These are phyloP conservation scores for Agaricus blazei DNA, from an alignment of 768 basidiomycete genomes.

Conservation along the genomic window DNA sequence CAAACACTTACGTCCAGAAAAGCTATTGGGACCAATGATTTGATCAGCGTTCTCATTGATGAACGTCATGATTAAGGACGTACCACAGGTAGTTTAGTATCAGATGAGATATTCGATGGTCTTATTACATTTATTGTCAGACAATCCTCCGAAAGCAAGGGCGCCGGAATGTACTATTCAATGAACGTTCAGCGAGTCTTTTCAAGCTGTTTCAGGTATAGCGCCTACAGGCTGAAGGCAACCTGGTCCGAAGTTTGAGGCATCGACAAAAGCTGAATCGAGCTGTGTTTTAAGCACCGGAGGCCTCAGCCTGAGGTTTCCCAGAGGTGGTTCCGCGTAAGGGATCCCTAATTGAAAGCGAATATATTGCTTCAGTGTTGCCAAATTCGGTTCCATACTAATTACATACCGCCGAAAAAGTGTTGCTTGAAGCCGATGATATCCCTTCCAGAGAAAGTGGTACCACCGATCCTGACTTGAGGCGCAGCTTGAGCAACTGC, in stretches of 20 bases:
- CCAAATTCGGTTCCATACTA: background rate
- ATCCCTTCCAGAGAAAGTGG: slow-evolving; percentile 31
- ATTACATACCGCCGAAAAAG: slow-evolving; percentile 41
- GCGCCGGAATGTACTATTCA: slow-evolving; percentile 27
- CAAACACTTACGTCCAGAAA: slow-evolving; percentile 32
- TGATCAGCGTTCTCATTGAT: background rate
- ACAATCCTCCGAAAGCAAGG: slow-evolving; percentile 49
- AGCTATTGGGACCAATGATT: slow-evolving; percentile 16
- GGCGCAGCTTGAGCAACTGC: slow-evolving; percentile 19
- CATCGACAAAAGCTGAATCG: slow-evolving; percentile 31
- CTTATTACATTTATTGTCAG: slow-evolving; percentile 54
- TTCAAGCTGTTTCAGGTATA: background rate
- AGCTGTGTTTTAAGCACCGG: slow-evolving; percentile 40
- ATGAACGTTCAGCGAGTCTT: background rate
- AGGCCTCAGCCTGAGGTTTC: slow-evolving; percentile 37
- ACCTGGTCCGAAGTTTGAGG: slow-evolving; percentile 37
- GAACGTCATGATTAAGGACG: slow-evolving; percentile 9
- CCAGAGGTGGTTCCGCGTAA: slow-evolving; percentile 49
- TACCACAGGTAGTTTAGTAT: slow-evolving; percentile 34
- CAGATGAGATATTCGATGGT: slow-evolving; percentile 29
- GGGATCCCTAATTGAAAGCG: slow-evolving; percentile 37
- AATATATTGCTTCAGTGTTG: background rate
- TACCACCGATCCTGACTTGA: slow-evolving; percentile 32
- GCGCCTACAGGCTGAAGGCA: slow-evolving; percentile 45
- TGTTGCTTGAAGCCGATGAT: slow-evolving; percentile 31